phyloP scores from a whole-genome alignment of 371 early-diverging fungal genomes.

The Catenaria anguillulae region DNA sequence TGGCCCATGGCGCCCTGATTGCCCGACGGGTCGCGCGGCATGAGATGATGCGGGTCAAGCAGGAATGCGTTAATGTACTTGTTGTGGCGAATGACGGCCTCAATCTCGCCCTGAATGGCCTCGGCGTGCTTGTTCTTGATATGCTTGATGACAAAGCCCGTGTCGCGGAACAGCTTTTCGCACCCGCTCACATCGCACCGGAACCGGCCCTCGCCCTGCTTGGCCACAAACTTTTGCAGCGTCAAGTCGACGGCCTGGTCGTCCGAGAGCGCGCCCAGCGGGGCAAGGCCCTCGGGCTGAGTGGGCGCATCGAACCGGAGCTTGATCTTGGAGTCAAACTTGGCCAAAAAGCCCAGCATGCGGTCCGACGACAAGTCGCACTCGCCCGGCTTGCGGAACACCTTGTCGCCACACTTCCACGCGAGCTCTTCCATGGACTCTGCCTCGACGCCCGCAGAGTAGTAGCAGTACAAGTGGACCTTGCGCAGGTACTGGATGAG shows the following conservation, averaged over 20 bases:
- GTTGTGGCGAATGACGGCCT: neutral
- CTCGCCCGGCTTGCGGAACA: neutral
- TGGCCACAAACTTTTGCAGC: neutral
- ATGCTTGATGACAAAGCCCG: conserved; percentile 1
- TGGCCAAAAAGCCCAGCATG: neutral
- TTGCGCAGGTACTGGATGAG: neutral
- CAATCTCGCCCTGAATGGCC: neutral
- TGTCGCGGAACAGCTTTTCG: conserved; percentile 2
- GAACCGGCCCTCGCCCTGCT: neutral
- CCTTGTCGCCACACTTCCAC: conserved; percentile 5
- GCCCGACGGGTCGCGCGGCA: conserved; percentile 1
- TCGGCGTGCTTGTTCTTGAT: conserved; percentile 5
- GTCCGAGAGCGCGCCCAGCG: neutral
- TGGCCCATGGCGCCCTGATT: neutral
- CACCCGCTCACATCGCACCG: neutral
- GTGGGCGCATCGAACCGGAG: neutral
- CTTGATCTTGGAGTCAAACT: conserved; percentile 1
- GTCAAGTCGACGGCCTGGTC: neutral
- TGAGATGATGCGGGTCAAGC: conserved; percentile 2
- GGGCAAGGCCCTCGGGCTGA: neutral
- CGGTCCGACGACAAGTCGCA: neutral
- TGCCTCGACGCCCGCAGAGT: conserved; percentile 4
- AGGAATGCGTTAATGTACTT: neutral
- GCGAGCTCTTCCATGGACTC: neutral
- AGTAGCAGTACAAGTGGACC: conserved; percentile 7